Evolutionary conservation across 2,329 filamentous ascomycete genomes (phyloP).

Genomic region (Xylariomycetidae sp.): DNA sequence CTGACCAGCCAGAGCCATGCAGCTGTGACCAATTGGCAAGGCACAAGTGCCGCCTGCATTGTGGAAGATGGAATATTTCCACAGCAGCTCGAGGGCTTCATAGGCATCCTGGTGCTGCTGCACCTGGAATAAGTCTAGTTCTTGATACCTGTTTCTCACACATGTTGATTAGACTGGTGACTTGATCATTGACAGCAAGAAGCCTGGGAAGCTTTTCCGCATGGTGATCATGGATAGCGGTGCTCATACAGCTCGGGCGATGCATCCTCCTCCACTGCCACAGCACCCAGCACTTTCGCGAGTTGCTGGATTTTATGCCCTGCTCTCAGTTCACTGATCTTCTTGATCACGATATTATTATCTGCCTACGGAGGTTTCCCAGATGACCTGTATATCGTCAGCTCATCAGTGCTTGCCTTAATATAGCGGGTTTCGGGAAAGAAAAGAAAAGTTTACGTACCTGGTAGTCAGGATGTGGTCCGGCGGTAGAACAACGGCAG

Average conservation of each 20-base stretch:
- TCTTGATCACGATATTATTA: slow-evolving; percentile 19
- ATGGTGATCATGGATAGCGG: slow-evolving; percentile 30
- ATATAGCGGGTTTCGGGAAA: no score
- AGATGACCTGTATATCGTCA: no score
- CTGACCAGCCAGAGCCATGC: no score
- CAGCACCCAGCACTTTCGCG: slow-evolving; percentile 24
- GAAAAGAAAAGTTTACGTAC: no score
- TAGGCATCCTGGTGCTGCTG: slow-evolving; percentile 32
- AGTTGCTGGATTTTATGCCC: slow-evolving; percentile 25
- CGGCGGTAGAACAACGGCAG: no score
- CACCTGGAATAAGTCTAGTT: neutral
- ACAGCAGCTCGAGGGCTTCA: slow-evolving; percentile 34
- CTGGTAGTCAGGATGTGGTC: no score
- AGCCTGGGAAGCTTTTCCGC: slow-evolving; percentile 26
- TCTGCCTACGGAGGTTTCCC: slow-evolving; percentile 19
- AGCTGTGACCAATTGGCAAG: slow-evolving; percentile 26
- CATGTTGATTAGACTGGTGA: slow-evolving; percentile 20
- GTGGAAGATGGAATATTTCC: slow-evolving; percentile 26
- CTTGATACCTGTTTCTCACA: neutral
- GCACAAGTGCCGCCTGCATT: slow-evolving; percentile 25
- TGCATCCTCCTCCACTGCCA: slow-evolving; percentile 23
- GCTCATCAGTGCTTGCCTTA: no score
- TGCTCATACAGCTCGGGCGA: slow-evolving; percentile 24
- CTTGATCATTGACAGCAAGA: slow-evolving; percentile 28
- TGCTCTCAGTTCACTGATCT: slow-evolving; percentile 19